Conservation (phyloP, 2,329 filamentous ascomycete species). For the Diplodia corticola region DNA sequence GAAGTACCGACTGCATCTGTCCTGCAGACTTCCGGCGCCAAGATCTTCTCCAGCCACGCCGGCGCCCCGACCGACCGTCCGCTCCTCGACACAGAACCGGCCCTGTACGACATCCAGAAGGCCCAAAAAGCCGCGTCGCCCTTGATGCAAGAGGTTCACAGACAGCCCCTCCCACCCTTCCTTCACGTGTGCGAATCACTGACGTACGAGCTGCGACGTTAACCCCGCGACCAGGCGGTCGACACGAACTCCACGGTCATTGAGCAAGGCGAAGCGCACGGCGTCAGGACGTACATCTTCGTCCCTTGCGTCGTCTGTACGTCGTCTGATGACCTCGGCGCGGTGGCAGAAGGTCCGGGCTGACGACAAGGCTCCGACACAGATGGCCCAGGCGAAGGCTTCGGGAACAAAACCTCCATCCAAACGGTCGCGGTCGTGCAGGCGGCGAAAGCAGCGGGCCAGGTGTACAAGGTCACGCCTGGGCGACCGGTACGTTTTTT, state of each 20-base stretch:
- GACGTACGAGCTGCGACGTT: not conserved
- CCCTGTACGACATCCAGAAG: constrained; percentile 49
- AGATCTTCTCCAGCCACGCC: constrained; percentile 53
- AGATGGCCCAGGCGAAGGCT: constrained; percentile 49
- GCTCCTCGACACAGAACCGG: constrained; percentile 48
- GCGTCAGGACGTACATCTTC: constrained; percentile 55
- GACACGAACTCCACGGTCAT: constrained; percentile 47
- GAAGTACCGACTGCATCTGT: not conserved
- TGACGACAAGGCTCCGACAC: not conserved
- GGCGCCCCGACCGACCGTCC: constrained; percentile 46
- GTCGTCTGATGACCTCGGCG: not conserved
- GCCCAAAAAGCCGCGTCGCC: constrained; percentile 29
- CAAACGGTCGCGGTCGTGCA: constrained; percentile 53
- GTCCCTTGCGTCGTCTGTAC: constrained; percentile 54
- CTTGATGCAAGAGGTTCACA: constrained; percentile 32
- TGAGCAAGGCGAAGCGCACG: constrained; percentile 44
- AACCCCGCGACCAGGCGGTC: constrained; percentile 37
- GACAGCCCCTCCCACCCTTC: not conserved
- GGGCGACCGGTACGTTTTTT: constrained; percentile 37
- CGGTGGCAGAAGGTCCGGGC: not conserved
- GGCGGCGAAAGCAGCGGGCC: constrained; percentile 44
- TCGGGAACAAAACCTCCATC: constrained; percentile 54
- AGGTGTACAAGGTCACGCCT: constrained; percentile 47
- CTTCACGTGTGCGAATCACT: too few species aligned
- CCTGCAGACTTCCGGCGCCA: constrained; percentile 52